These are phyloP conservation scores for Coffea humblotiana DNA, from an alignment of 305 asterid genomes.

Conservation along the genomic window DNA sequence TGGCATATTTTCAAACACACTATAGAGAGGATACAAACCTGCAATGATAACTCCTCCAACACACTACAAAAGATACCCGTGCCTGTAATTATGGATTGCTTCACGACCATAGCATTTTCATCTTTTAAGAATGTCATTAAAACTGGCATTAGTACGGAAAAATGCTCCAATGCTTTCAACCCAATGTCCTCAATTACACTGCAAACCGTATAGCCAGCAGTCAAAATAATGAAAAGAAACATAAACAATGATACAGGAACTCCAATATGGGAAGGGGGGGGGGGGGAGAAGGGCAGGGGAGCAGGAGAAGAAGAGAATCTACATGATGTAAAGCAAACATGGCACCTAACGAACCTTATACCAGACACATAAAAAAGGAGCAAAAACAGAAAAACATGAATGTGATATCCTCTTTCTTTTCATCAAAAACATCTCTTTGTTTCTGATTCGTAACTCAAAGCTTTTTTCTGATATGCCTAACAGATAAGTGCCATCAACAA, in stretches of 20 bases:
- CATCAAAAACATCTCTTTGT: neutral
- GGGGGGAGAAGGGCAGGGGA: too few species aligned
- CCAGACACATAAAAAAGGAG: neutral
- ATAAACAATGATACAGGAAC: neutral
- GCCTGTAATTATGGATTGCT: conserved; percentile 74
- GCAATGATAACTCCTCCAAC: conserved; percentile 78
- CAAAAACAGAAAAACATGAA: too few species aligned
- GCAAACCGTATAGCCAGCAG: conserved; percentile 35
- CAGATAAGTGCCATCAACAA: neutral
- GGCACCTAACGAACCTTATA: neutral
- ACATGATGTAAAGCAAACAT: neutral
- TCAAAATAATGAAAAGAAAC: conserved; percentile 17
- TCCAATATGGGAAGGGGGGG: neutral
- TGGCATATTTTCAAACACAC: neutral
- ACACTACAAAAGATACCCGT: conserved; percentile 58
- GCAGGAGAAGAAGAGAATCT: neutral
- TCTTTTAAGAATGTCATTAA: conserved; percentile 68
- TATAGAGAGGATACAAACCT: conserved; percentile 48
- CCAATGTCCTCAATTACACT: conserved; percentile 88
- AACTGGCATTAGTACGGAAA: conserved; percentile 62
- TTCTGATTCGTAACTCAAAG: neutral
- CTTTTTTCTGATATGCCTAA: neutral
- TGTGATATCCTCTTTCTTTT: neutral
- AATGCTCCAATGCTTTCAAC: conserved; percentile 58
- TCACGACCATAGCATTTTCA: conserved; percentile 53